Conservation (phyloP, 192 early-diverging fungal species). For the Backusella tuberculispora region DNA sequence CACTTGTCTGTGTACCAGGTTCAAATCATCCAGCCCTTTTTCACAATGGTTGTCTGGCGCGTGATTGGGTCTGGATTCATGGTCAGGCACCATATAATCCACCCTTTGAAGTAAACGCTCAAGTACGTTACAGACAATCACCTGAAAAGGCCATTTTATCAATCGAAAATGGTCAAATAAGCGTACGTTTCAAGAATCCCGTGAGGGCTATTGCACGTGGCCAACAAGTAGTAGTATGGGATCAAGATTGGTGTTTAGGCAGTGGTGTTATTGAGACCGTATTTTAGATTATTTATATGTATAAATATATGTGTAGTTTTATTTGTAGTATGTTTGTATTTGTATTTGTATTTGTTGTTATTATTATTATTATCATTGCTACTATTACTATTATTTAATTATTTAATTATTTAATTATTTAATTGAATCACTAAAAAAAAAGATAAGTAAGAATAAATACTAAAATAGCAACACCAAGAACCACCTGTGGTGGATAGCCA, state of each 20-base stretch:
- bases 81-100: constrained; percentile 25
- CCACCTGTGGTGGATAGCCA: constrained; percentile 63
- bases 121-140: constrained; percentile 64
- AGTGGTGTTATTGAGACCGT: constrained; percentile 46
- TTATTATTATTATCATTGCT: neutral
- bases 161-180: constrained; percentile 22
- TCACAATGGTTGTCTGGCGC: constrained; percentile 32
- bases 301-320: neutral
- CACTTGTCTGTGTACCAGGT: constrained; percentile 65
- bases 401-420: no score
- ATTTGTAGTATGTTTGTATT: neutral
- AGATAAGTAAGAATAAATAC: constrained; percentile 66
- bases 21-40: constrained; percentile 24
- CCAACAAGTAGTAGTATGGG: constrained; percentile 51
- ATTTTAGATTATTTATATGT: neutral
- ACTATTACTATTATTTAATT: no score
- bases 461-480: constrained; percentile 57
- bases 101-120: constrained; percentile 39
- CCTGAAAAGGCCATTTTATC: constrained; percentile 49
- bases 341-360: neutral
- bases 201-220: constrained; percentile 47
- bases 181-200: constrained; percentile 38
- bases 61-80: constrained; percentile 54
- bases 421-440: constrained; percentile 55
- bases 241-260: constrained; percentile 50